Evolutionary conservation across 23 red algal species (phyloP), one percentile per base, ranked within the genome.

Genomic region (Pyropia haitanensis): DNA sequence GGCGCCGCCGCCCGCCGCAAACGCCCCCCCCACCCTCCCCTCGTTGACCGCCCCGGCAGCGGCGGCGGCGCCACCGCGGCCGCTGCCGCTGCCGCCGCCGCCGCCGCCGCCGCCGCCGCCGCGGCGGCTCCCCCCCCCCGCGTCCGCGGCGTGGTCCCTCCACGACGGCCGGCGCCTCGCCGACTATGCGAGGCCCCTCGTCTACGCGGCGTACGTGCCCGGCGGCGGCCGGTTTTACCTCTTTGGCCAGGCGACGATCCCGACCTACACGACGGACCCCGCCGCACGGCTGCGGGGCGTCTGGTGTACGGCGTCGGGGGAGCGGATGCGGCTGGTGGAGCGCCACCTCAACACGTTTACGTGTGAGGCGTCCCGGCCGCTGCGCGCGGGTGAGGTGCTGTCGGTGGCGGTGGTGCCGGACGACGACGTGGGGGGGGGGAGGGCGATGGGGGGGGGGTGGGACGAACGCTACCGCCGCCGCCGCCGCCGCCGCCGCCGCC

Each of bases 251-350:
- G 22, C 18, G 18, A 33, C 10, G 21, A 49, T 19, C 20, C 62
- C 34, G 21, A 34, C 22, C 20, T 49, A 49, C 49, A 9, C 62
- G 49, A 49, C 34, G 9, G 34, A 49, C 62, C 24, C 57, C 5
- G 49, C 62, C 0, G 34, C 62, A 8, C 21, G 34, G 62, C 62
- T 13, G 39, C 62, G 39, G 62, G 18, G 21, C 62, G 48, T 22
- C 51, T 67, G 44, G 63, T 22, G 21, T 23, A 67, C 44, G 22
- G 26, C 70, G 55, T 46, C 50, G n/a, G 34, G 49, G 19, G 31
- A 39, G 55, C 25, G 22, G 54, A 57, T 60, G 68, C 51, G 39
- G 39, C 39, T 46, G 39, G 39, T 46, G 39, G 39, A 46, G 39
- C 39, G 39, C 39, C 39, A 46, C 39, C 39, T 46, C 39, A 46